Percentiles rank a stretch among this genome's conserved stretches.
phyloP scores from a whole-genome alignment of 768 basidiomycete genomes.

The Boletus pseudopeckii region DNA sequence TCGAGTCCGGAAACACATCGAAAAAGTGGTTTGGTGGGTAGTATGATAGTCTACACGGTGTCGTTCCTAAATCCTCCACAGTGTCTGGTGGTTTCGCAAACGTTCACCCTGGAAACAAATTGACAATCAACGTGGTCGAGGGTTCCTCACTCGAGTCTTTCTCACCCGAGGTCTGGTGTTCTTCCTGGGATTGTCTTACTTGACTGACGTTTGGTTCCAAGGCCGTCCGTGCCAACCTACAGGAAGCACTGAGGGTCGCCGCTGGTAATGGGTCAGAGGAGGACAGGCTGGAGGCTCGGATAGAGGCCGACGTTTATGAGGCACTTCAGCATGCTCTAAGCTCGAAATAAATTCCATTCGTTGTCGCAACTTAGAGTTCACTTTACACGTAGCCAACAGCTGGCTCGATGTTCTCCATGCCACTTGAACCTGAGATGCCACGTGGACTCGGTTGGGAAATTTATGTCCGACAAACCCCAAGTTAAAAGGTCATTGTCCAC shows the following conservation, averaged over 20 bases:
- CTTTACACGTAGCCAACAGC: not conserved
- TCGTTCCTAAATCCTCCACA: conserved; percentile 32
- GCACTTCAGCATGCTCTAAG: conserved; percentile 83
- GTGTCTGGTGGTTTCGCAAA: conserved; percentile 97
- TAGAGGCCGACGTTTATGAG: conserved; percentile 97
- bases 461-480: not conserved
- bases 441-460: not conserved
- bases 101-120: conserved; percentile 93
- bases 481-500: no score
- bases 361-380: conserved; percentile 14
- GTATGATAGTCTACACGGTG: not conserved
- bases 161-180: conserved; percentile 72
- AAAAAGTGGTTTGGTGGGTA: conserved; percentile 98
- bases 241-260: conserved; percentile 81
- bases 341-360: conserved; percentile 36
- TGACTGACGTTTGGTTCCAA: conserved; percentile 33
- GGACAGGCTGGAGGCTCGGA: conserved; percentile 88
- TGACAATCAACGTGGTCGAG: conserved; percentile 97
- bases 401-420: not conserved
- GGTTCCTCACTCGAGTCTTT: conserved; percentile 90
- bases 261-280: conserved; percentile 85
- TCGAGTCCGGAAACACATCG: conserved; percentile 69
- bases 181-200: not conserved
- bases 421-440: not conserved
- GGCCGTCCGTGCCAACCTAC: conserved; percentile 87